phyloP scores from a whole-genome alignment of 1,284 basidiomycete species.

The Ustilago hordei region DNA sequence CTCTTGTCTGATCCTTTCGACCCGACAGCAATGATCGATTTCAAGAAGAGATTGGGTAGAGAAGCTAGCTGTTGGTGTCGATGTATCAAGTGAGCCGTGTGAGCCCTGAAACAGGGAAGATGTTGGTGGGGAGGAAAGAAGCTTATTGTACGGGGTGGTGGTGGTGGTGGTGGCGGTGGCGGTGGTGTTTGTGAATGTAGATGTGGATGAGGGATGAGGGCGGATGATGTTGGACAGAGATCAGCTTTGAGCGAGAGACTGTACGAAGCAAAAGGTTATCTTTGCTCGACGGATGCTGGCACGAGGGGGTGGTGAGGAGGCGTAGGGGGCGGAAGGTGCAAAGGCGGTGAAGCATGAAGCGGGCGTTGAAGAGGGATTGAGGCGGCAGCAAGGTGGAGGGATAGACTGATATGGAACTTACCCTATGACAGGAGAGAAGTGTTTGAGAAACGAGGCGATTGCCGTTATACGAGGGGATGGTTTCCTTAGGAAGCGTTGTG shows the following conservation, averaged over 20 bases:
- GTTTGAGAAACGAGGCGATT: background rate
- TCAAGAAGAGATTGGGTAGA: background rate
- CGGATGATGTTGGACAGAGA: too few species aligned
- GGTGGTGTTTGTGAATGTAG: too few species aligned
- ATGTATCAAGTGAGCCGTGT: background rate
- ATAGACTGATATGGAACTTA: background rate
- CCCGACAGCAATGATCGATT: constrained; percentile 4
- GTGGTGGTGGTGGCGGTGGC: background rate
- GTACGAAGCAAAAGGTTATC: too few species aligned
- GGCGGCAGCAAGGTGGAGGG: constrained; percentile 2
- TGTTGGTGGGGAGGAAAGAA: background rate
- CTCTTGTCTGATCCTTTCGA: constrained; percentile 20
- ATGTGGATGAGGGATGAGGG: too few species aligned
- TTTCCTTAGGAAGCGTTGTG: constrained; percentile 17
- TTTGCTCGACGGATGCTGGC: background rate
- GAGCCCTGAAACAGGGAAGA: background rate
- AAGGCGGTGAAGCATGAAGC: constrained; percentile 11
- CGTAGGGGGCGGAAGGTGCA: background rate
- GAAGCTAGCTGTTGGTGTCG: background rate
- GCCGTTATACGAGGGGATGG: background rate
- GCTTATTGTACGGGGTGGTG: background rate
- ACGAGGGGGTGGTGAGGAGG: background rate
- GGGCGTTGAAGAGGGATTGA: background rate
- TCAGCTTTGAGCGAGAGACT: too few species aligned
- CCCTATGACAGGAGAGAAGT: background rate